These are phyloP conservation scores for Musa beccarii DNA, from an alignment of 176 grass and related monocot genomes.

Conservation along the genomic window DNA sequence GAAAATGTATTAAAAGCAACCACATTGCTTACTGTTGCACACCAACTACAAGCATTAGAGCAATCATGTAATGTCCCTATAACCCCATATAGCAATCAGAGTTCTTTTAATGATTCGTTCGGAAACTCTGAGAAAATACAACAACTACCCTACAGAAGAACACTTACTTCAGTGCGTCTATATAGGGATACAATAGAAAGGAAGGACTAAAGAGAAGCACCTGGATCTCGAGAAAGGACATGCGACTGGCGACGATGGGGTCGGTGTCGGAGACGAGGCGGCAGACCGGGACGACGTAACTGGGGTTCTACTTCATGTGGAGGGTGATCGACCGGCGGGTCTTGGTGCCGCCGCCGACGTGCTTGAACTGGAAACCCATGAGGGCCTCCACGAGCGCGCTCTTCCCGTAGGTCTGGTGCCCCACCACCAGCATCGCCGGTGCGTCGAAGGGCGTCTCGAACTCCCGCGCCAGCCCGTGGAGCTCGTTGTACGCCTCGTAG, in stretches of 20 bases:
- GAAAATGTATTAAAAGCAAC: not conserved
- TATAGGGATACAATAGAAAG: not conserved
- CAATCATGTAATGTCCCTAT: not conserved
- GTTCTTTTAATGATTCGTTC: not conserved
- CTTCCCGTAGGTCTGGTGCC: conserved; percentile 91
- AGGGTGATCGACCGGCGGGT: conserved; percentile 71
- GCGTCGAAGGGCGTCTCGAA: conserved; percentile 37
- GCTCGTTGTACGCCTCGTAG: conserved; percentile 87
- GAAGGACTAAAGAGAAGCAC: conserved; percentile 9
- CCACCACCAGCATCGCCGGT: conserved; percentile 72
- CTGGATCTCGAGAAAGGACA: conserved; percentile 74
- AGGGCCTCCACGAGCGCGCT: conserved; percentile 90
- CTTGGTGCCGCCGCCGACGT: conserved; percentile 86
- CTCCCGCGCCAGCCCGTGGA: conserved; percentile 58
- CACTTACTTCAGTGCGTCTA: not conserved
- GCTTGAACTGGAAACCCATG: conserved; percentile 96
- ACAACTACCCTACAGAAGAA: not conserved
- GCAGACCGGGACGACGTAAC: conserved; percentile 40
- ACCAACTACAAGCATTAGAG: not conserved
- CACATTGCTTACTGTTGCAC: not conserved
- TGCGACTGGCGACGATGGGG: conserved; percentile 19
- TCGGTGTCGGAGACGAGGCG: conserved; percentile 39
- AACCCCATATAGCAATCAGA: not conserved
- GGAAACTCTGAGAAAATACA: not conserved
- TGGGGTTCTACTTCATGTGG: conserved; percentile 75